Conservation (phyloP, 306 rosid species). For the Gastrolobium bilobum region DNA sequence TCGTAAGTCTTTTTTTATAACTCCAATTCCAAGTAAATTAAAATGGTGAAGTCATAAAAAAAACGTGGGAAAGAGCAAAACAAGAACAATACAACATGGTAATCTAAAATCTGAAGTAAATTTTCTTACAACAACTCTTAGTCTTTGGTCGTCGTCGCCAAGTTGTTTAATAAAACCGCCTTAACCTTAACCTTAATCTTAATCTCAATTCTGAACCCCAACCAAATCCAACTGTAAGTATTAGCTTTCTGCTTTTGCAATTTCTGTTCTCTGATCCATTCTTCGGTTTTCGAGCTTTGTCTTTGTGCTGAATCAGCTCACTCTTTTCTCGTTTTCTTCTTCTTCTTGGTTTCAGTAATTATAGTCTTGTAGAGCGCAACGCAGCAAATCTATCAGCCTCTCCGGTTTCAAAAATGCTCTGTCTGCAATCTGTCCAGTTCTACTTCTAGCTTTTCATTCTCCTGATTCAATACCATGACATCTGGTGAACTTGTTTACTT, state of each 20-base stretch:
- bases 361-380: neutral
- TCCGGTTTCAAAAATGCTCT: conserved; percentile 42
- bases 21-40: neutral
- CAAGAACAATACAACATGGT: neutral
- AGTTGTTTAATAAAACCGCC: conserved; percentile 14
- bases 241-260: conserved; percentile 1
- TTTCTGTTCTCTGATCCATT: conserved; percentile 24
- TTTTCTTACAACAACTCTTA: neutral
- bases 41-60: neutral
- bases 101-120: neutral
- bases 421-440: conserved; percentile 10
- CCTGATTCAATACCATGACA: conserved; percentile 52
- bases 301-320: neutral
- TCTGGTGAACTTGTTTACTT: conserved; percentile 51
- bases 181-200: neutral
- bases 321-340: neutral
- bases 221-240: neutral
- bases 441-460: conserved; percentile 34
- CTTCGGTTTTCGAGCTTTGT: neutral
- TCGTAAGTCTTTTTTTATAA: too few relatives aligned
- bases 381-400: conserved; percentile 9
- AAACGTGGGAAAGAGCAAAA: neutral
- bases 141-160: conserved; percentile 19
- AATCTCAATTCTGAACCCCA: neutral
- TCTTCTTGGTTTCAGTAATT: too few relatives aligned